A percentile compares a stretch with the other conserved stretches of the same genome.
Evolutionary conservation across 1,139 yeast genomes (phyloP).

Genomic region (Suzukiozyma palmioleophila): DNA sequence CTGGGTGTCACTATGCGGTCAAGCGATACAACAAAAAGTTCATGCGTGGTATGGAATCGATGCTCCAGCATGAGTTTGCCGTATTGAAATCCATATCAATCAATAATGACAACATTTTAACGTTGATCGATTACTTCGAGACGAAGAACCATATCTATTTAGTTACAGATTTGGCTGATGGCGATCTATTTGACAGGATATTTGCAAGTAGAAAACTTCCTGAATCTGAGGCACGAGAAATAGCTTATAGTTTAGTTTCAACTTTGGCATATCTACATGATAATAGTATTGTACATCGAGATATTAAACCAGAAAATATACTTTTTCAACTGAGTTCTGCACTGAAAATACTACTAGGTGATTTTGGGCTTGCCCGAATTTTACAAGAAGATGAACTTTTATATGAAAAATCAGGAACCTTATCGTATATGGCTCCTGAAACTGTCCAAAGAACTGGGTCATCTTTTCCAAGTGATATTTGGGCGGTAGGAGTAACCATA

Average conservation of each 20-base stretch:
- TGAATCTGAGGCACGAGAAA: constrained; percentile 48
- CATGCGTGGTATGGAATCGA: constrained; percentile 30
- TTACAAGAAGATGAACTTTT: constrained; percentile 22
- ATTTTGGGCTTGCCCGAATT: constrained; percentile 59
- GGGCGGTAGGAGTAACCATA: constrained; percentile 75
- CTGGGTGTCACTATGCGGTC: constrained; percentile 36
- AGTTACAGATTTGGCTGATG: constrained; percentile 63
- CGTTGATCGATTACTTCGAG: constrained; percentile 67
- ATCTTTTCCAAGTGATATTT: constrained; percentile 59
- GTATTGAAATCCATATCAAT: constrained; percentile 46
- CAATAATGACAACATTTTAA: constrained; percentile 49
- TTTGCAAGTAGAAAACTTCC: constrained; percentile 35
- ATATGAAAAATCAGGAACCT: constrained; percentile 52
- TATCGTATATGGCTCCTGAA: constrained; percentile 77
- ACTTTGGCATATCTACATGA: constrained; percentile 29
- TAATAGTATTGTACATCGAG: constrained; percentile 37
- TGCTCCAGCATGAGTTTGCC: constrained; percentile 52
- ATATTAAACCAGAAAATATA: constrained; percentile 39
- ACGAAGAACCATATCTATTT: constrained; percentile 54
- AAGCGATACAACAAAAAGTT: constrained; percentile 31
- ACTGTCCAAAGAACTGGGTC: constrained; percentile 52
- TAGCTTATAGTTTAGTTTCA: constrained; percentile 24
- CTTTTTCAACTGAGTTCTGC: constrained; percentile 20
- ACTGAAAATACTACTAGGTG: constrained; percentile 55
- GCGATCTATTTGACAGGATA: constrained; percentile 65